Base-by-base conservation (phyloP, 139 green algal species). In the Micractinium conductrix region DNA sequence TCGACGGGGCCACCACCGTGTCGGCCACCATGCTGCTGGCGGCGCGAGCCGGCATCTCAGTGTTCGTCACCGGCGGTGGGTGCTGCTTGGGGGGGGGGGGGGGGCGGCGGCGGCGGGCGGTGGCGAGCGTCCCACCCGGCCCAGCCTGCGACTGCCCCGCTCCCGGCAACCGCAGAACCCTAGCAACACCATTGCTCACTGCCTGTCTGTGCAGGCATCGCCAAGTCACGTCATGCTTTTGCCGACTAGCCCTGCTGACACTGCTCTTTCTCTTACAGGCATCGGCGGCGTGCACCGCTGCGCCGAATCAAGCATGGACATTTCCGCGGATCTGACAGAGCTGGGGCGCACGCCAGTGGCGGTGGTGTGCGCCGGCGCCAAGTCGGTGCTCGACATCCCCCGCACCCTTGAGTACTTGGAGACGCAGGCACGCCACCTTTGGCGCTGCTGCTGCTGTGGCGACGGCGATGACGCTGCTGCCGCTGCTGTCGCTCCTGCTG, bases 371-470 rank as follows among this genome's bases (percentile, higher is more conserved):
- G 97, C 97, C 14, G 96, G 96, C 1, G 94, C 88, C 28, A 99
- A 99, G 86, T 96, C 93, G 17, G 90, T 97, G 2, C 89, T 99
- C 35, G 96, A 99, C 88, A 98, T 99, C 43, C 97, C 96, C 0
- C 90, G 93, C 40, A 99, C 97, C 0, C 89, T 99, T 40, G 97
- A 99, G 86, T 96, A 93, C 62, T 84, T 99, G 62, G 95, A 98
- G 82, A 98, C 96, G 0, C 87, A 91, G 86, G 90, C 24, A 33
- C n/a, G n/a, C n/a, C n/a, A n/a, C n/a, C n/a, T n/a, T n/a, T n/a
- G n/a, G n/a, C n/a, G n/a, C n/a, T n/a, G n/a, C n/a, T n/a, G n/a
- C n/a, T n/a, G n/a, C n/a, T n/a, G n/a, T n/a, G n/a, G n/a, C n/a
- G n/a, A n/a, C n/a, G n/a, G n/a, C n/a, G n/a, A n/a, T n/a, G n/a